phyloP scores from a whole-genome alignment of 306 rosid genomes.

The Citrullus colocynthis region DNA sequence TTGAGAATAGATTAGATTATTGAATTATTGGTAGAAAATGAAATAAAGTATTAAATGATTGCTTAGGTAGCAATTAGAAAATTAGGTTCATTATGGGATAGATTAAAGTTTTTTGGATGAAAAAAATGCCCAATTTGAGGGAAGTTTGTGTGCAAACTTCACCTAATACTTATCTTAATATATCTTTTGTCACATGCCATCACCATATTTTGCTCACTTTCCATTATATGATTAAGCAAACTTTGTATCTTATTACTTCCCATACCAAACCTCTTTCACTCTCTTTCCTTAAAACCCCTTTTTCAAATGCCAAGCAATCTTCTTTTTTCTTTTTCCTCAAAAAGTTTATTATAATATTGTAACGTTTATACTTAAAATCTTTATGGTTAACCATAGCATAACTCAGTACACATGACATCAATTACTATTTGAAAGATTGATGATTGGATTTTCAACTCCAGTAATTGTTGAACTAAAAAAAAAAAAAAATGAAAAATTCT shows the following conservation, averaged over 20 bases:
- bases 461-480: too few relatives aligned
- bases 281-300: neutral
- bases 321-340: too few relatives aligned
- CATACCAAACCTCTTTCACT: neutral
- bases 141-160: constrained; percentile 4
- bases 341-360: too few relatives aligned
- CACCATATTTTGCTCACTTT: neutral
- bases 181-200: constrained; percentile 7
- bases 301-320: neutral
- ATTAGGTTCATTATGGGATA: neutral
- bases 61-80: neutral
- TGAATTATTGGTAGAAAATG: neutral
- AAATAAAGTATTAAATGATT: neutral
- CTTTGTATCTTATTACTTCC: neutral
- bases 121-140: neutral
- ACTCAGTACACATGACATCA: too few relatives aligned
- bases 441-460: too few relatives aligned
- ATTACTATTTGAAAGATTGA: too few relatives aligned
- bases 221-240: neutral
- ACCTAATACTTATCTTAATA: constrained; percentile 5
- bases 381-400: too few relatives aligned
- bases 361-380: too few relatives aligned
- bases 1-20: neutral
- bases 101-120: neutral
- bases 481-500: too few relatives aligned